Evolutionary conservation across 306 rosid genomes (phyloP).

Genomic region (Lathyrus oleraceus): DNA sequence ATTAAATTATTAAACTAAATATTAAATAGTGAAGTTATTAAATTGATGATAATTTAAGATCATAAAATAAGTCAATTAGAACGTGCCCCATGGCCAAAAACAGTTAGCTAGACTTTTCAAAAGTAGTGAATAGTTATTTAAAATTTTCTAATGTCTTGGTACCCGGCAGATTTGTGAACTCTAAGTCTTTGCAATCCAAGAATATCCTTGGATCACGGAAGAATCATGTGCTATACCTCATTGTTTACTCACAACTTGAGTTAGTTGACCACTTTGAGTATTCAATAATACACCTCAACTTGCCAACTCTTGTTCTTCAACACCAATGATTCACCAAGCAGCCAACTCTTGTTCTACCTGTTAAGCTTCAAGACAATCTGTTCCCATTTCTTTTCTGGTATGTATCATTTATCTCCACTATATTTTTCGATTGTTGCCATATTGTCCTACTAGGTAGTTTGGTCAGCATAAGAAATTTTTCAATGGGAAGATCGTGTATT

Average conservation of each 20-base stretch:
- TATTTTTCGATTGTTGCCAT: conserved; percentile 14
- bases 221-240: conserved; percentile 34
- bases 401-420: conserved; percentile 32
- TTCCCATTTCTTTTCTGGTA: conserved; percentile 13
- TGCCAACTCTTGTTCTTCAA: conserved; percentile 12
- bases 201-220: conserved; percentile 21
- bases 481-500: conserved; percentile 59
- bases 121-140: too few species aligned
- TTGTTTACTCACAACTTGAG: conserved; percentile 31
- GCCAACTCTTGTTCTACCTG: neutral
- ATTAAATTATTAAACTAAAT: too few species aligned
- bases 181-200: too few species aligned
- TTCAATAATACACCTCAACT: neutral
- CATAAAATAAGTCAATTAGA: too few species aligned
- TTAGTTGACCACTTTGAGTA: conserved; percentile 38
- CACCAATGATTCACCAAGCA: conserved; percentile 14
- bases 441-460: neutral
- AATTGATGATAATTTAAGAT: too few species aligned
- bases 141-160: too few species aligned
- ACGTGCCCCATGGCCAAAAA: too few species aligned
- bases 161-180: too few species aligned
- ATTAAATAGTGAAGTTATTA: too few species aligned
- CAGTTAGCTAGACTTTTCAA: too few species aligned
- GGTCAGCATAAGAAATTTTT: too few species aligned
- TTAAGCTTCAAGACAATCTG: conserved; percentile 3